These are phyloP conservation scores for Houttuynia cordata DNA, from an alignment of 164 flowering plant genomes.

Conservation along the genomic window DNA sequence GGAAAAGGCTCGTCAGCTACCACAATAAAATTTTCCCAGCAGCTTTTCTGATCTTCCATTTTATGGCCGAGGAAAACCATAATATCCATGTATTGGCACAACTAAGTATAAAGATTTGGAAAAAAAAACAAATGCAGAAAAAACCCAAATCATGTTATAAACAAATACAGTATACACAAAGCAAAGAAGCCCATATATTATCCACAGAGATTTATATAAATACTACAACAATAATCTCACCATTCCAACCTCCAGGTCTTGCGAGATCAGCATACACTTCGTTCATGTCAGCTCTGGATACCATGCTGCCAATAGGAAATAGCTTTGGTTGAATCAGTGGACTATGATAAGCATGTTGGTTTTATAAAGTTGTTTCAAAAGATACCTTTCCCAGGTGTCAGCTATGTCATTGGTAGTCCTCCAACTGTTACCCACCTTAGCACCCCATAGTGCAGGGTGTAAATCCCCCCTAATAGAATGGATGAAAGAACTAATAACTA, in stretches of 20 bases:
- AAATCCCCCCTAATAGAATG: conserved; percentile 39
- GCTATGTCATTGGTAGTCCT: conserved; percentile 56
- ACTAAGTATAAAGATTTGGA: too few species aligned
- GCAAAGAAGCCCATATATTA: background rate
- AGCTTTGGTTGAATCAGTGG: background rate
- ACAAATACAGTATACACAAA: background rate
- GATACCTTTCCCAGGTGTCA: conserved; percentile 48
- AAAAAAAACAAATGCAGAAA: too few species aligned
- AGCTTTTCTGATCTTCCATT: too few species aligned
- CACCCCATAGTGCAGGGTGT: conserved; percentile 65
- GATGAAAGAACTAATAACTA: background rate
- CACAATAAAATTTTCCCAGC: too few species aligned
- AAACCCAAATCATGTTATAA: too few species aligned
- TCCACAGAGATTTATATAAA: background rate
- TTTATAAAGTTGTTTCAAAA: background rate
- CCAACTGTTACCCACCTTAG: conserved; percentile 57
- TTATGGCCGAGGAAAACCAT: too few species aligned
- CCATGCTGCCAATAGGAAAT: conserved; percentile 38
- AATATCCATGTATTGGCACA: too few species aligned
- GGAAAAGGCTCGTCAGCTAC: too few species aligned
- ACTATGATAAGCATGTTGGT: background rate
- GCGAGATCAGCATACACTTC: conserved; percentile 65
- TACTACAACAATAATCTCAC: conserved; percentile 20
- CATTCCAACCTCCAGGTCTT: conserved; percentile 93
- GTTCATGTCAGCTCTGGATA: conserved; percentile 65